These are phyloP conservation scores for Arxiozyma slooffiae DNA, from an alignment of 1,139 yeast species.

Conservation along the genomic window DNA sequence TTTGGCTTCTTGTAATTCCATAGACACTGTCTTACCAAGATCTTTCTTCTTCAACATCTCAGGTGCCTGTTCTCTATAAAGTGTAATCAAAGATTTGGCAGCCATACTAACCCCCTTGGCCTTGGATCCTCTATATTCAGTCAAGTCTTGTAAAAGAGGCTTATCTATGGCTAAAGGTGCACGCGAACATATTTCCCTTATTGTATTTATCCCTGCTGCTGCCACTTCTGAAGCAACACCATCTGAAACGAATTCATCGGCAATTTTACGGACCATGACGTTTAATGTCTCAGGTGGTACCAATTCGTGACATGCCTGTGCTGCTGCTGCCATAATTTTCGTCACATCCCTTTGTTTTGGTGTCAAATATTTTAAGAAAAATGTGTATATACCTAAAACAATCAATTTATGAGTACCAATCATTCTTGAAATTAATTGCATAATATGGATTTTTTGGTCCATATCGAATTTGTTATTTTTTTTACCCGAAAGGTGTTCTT, in stretches of 20 bases:
- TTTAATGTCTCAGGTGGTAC: slow-evolving; percentile 89
- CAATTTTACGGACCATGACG: slow-evolving; percentile 77
- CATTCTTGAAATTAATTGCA: slow-evolving; percentile 78
- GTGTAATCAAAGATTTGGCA: slow-evolving; percentile 75
- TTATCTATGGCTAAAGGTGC: slow-evolving; percentile 91
- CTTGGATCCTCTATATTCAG: slow-evolving; percentile 86
- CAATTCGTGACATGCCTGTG: slow-evolving; percentile 91
- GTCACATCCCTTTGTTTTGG: slow-evolving; percentile 94
- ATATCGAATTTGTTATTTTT: slow-evolving; percentile 58
- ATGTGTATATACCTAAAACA: slow-evolving; percentile 80
- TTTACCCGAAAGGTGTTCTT: slow-evolving; percentile 60
- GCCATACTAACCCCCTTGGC: slow-evolving; percentile 91
- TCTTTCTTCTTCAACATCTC: slow-evolving; percentile 85
- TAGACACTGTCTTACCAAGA: slow-evolving; percentile 83
- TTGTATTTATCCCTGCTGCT: slow-evolving; percentile 92
- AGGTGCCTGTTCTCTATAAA: slow-evolving; percentile 92
- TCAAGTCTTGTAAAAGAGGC: slow-evolving; percentile 74
- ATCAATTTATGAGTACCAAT: slow-evolving; percentile 92
- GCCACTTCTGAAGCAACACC: slow-evolving; percentile 98
- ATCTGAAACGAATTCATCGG: slow-evolving; percentile 94
- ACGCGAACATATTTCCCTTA: slow-evolving; percentile 82
- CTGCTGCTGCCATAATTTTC: slow-evolving; percentile 91
- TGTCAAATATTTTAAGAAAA: slow-evolving; percentile 76
- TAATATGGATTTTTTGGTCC: slow-evolving; percentile 79
- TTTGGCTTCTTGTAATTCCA: slow-evolving; percentile 57